Evolutionary conservation across 805 yeast species (phyloP), one percentile per base, ranked within the genome.

Genomic region (Lipomyces kockii): DNA sequence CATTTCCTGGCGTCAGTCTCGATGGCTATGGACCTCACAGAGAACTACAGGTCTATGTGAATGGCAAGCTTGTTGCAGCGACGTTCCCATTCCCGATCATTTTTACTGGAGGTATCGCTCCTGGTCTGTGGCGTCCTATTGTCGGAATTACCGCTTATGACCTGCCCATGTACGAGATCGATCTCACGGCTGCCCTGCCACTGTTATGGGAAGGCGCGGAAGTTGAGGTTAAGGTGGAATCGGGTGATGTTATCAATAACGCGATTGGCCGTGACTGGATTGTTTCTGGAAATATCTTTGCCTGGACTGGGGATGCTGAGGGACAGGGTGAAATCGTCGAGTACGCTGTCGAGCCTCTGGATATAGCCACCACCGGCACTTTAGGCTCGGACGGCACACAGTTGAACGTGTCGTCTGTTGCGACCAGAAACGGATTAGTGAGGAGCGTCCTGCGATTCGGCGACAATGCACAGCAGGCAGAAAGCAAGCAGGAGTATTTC

Each of bases 21-120:
- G 78, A 75, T 55, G 86, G 87, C 17, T 87, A 84, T 75, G 95
- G 95, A 0, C 93, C 97, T 0, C 81, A 87, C 59, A 83, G 97
- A 65, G 80, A 86, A 32, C 81, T 90, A 17, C 86, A 88, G 71
- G 86, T 90, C 3, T 88, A 81, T 70, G 79, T 89, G 58, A 72
- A 81, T 32, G 67, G 64, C 32, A 22, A 61, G 27, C 82, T 89
- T 61, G 84, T 91, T 7, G 88, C 88, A 1, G 79, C 87, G 2
- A 84, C 84, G 35, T 80, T 87, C 32, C 96, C 97, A 1, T 86
- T 85, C 71, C 93, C 94, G 1, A 85, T 87, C 7, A 83, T 92
- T 17, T 92, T 83, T 78, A 87, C 97, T 0, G 97, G 97, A 6
- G 97, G 97, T 1, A 79, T 87, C 43, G 85, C 92, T 1, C 97